A percentile compares a stretch with the other conserved stretches of the same genome.
Conservation (phyloP, 2,329 filamentous ascomycete species). For the Ophiostoma sp. region DNA sequence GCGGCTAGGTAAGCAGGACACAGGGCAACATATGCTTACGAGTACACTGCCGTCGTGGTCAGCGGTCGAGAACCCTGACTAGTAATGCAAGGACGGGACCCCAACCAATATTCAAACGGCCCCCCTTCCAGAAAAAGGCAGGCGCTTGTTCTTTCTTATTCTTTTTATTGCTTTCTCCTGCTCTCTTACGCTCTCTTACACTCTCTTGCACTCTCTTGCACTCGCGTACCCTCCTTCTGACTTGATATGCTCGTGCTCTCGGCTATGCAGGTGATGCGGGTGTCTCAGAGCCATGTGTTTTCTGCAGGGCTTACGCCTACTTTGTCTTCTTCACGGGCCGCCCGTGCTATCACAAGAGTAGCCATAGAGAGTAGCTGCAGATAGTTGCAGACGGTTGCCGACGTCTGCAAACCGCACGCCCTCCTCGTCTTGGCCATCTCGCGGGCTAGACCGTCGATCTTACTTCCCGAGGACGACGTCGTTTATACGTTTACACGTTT, state of each 20-base stretch:
- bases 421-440: too few species aligned
- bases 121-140: constrained; percentile 1
- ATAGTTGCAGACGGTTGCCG: too few species aligned
- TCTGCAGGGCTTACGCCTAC: background rate
- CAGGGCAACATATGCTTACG: too few species aligned
- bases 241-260: background rate
- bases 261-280: background rate
- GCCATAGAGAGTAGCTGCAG: background rate
- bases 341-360: background rate
- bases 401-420: too few species aligned
- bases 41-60: background rate
- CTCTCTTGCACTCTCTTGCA: background rate
- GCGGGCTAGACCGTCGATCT: too few species aligned
- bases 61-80: constrained; percentile 1
- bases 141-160: background rate
- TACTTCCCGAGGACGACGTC: too few species aligned
- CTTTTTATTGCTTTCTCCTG: background rate
- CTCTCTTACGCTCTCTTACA: background rate
- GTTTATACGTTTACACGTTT: too few species aligned
- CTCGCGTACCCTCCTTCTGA: background rate
- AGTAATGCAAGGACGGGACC: constrained; percentile 5
- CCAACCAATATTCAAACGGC: constrained; percentile 8
- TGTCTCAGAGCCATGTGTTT: constrained; percentile 4
- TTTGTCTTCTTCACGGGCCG: background rate
- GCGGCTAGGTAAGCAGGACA: background rate